Evolutionary conservation across 2,329 filamentous ascomycete genomes (phyloP), one percentile per base, ranked within the genome.

Genomic region (Ciborinia camelliae): DNA sequence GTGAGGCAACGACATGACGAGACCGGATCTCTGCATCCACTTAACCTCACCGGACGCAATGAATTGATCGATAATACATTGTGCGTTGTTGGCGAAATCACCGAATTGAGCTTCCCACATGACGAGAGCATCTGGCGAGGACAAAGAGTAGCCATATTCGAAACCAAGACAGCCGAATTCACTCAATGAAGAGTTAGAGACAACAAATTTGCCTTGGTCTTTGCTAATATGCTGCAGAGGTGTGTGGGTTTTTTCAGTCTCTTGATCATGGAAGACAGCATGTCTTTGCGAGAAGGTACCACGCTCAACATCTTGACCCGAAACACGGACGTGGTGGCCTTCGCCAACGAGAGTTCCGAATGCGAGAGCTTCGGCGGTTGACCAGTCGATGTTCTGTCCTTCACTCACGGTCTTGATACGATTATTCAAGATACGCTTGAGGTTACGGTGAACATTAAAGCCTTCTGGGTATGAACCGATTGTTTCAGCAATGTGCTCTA

Each of bases 81-180:
- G 95, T 51, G 95, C 94, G 75, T 97, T 99, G 85, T 99, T 99
- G 84, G 95, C 95, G 75, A 99, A 99, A 80, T 99, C 95, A 83
- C 95, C 95, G 75, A 99, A 99, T 79, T 99, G 95, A 45, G 95
- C 95, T 81, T 99, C 95, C 95, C 95, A 99, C 88, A 99, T 96
- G 73, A 99, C 94, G 32, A 99, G 86, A 45, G 95, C 94, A 76
- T 97, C 96, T 65, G 95, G 95, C 37, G 95, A 98, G 35, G 93
- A 96, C 67, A 99, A 82, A 3, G 95, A 99, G 83, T 99, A 99
- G 67, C 95, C 95, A 75, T 99, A 99, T 80, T 99, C 95, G 77
- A 99, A 99, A 62, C 95, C 95, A 68, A 99, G 90, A 67, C 87
- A 90, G 73, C 82, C 83, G 63, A 84, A 85, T 78, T 88, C 82